phyloP scores from a whole-genome alignment of 208 protist species.

The Kentomonas sorsogonicus region DNA sequence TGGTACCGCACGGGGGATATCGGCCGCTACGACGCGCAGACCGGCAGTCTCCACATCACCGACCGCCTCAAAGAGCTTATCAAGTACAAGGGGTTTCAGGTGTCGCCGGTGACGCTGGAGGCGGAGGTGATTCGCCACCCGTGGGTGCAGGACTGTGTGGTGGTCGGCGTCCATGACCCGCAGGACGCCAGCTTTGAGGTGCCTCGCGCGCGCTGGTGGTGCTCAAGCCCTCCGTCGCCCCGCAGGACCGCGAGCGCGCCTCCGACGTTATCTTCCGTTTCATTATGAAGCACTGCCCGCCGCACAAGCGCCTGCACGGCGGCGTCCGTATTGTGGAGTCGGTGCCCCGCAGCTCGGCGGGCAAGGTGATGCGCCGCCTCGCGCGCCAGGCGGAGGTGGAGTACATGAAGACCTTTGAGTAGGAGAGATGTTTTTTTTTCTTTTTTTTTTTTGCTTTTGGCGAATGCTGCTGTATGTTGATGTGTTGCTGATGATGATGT shows the following conservation, averaged over 20 bases:
- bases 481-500: background rate
- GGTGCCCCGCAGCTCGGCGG: constrained; percentile 62
- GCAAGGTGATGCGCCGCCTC: constrained; percentile 78
- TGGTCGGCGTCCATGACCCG: constrained; percentile 52
- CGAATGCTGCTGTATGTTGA: background rate
- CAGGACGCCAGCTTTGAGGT: constrained; percentile 50
- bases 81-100: constrained; percentile 90
- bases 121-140: constrained; percentile 46
- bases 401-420: constrained; percentile 19
- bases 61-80: constrained; percentile 89
- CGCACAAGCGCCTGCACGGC: constrained; percentile 74
- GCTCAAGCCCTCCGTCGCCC: constrained; percentile 21
- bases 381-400: constrained; percentile 26
- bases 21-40: constrained; percentile 33
- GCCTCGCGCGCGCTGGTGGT: constrained; percentile 66
- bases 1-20: constrained; percentile 80
- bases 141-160: constrained; percentile 54
- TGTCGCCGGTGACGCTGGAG: constrained; percentile 77
- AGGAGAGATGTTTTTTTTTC: background rate
- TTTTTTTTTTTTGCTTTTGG: background rate
- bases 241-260: constrained; percentile 26
- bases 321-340: constrained; percentile 54
- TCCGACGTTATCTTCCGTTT: constrained; percentile 42
- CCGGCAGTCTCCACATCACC: constrained; percentile 36
- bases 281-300: constrained; percentile 30